Evolutionary conservation across 2,329 filamentous ascomycete species (phyloP).

Genomic region (Ilyonectria sp.): DNA sequence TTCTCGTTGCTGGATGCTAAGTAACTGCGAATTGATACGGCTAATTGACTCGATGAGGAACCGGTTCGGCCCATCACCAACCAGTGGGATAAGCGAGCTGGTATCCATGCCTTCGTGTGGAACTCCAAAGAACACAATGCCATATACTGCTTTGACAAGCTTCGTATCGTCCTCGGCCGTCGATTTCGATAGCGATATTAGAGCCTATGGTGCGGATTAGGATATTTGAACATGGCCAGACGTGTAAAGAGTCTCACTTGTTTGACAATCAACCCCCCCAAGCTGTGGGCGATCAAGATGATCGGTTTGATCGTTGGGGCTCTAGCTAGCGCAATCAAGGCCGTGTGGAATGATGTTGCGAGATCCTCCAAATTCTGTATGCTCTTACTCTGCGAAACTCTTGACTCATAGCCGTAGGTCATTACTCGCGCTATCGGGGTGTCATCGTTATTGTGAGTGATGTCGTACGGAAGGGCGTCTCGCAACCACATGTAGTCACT

Average conservation of each 20-base stretch:
- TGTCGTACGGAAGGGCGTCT: conserved; percentile 44
- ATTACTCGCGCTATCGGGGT: conserved; percentile 39
- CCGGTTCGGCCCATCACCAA: conserved; percentile 27
- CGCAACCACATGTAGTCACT: conserved; percentile 49
- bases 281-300: conserved; percentile 25
- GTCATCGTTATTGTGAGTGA: conserved; percentile 7
- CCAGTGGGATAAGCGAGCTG: conserved; percentile 27
- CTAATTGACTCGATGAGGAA: conserved; percentile 27
- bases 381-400: conserved; percentile 35
- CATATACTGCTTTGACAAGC: conserved; percentile 16
- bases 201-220: conserved; percentile 5
- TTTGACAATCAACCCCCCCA: conserved; percentile 24
- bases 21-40: conserved; percentile 18
- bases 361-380: conserved; percentile 24
- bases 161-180: not conserved
- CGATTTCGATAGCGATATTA: conserved; percentile 19
- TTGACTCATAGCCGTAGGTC: conserved; percentile 47
- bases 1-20: conserved; percentile 14
- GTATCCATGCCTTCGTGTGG: conserved; percentile 30
- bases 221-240: no score
- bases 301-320: conserved; percentile 8
- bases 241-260: conserved; percentile 2
- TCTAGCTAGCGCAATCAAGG: not conserved
- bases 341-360: conserved; percentile 10
- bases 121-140: conserved; percentile 31